Evolutionary conservation across 75 land plant genomes (phyloP).

Genomic region (Ceratopteris richardii): DNA sequence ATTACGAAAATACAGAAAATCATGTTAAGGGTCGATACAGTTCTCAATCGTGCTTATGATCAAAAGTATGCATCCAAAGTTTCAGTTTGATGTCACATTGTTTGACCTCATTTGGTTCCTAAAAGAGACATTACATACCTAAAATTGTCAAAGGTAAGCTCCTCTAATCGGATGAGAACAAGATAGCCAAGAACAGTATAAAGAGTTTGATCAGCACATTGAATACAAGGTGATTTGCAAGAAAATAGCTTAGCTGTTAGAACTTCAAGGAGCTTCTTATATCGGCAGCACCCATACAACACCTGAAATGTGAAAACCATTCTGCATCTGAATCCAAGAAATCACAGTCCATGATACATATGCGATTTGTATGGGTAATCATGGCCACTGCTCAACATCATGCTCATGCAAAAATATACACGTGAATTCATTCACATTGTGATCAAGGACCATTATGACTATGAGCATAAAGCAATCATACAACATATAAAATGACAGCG

Average conservation of each 20-base stretch:
- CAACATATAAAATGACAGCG: too few relatives aligned
- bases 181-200: slow-evolving; percentile 14
- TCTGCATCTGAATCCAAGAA: neutral
- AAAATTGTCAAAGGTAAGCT: slow-evolving; percentile 9
- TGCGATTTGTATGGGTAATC: too few relatives aligned
- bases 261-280: neutral
- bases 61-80: neutral
- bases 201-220: slow-evolving; percentile 1
- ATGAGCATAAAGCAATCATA: too few relatives aligned
- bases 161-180: slow-evolving; percentile 10
- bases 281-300: slow-evolving; percentile 4
- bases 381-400: too few relatives aligned
- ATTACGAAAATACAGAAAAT: too few relatives aligned
- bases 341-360: neutral
- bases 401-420: too few relatives aligned
- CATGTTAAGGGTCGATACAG: neutral
- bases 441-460: too few relatives aligned
- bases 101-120: too few relatives aligned
- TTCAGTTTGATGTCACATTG: too few relatives aligned
- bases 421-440: too few relatives aligned
- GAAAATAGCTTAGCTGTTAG: slow-evolving; percentile 2
- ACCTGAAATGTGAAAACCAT: neutral
- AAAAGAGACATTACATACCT: too few relatives aligned
- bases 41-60: neutral
- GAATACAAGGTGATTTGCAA: slow-evolving; percentile 2